Evolutionary conservation across 768 basidiomycete genomes (phyloP), one percentile per base, ranked within the genome.

Genomic region (Lepiota brunneoincarnata): DNA sequence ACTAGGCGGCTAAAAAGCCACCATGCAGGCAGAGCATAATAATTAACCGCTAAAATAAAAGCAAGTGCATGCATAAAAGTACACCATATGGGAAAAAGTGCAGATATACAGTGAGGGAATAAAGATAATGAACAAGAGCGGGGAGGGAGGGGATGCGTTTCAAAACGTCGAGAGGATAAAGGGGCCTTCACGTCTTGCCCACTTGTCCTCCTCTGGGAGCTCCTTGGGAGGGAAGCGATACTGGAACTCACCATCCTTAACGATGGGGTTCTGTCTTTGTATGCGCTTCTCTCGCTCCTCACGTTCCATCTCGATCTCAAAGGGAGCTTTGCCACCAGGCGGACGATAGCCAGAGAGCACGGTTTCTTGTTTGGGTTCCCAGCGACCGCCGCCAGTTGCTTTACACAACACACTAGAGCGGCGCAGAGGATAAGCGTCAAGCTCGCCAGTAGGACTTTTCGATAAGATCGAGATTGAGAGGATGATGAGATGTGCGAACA

Each of bases 371-470:
- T 84, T 86, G 31, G 90, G 89, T 59, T 81, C 80, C 89, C 89
- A 91, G 31, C 90, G 82, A 14, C 89, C 89, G 12, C 88, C 88
- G 42, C 90, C 89, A 17, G 82, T 80, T 1, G 84, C 86, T 61
- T 91, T 92, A 72, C 89, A 92, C 12, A 89, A 75, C 45, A 79
- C 72, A 60, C 79, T 82, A 2, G 83, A 80, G 51, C 82, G 80
- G 39, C 79, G 75, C 18, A 91, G 79, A 2, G 89, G 89, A 60
- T 91, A 91, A 1, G 85, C 78, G 47, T 84, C 83, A 24, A 91
- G 76, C 64, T 87, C 87, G 56, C 87, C 87, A 48, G 53, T 81
- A 82, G 1, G 82, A 81, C 51, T 74, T 77, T 54, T 77, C 75
- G 12, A 46, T 44, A 14, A 54, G 52, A 28, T 37, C 43, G 2